Conservation (phyloP, 495 filamentous ascomycete species). For the Lentithecium fluviatile region DNA sequence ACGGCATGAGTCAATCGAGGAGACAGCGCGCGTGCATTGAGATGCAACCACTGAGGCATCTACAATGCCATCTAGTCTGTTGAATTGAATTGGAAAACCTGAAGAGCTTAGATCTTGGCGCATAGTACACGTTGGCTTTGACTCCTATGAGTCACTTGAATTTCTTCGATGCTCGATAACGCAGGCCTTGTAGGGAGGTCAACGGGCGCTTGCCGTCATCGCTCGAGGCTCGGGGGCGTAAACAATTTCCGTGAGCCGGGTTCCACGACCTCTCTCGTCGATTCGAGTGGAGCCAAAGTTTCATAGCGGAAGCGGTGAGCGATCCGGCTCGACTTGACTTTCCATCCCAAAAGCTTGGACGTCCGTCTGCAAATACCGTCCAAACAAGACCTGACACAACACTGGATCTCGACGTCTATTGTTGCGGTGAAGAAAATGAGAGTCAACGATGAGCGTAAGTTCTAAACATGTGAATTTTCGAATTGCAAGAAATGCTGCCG, state of each 20-base stretch:
- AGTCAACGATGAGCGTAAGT: background rate
- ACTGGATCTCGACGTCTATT: background rate
- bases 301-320: conserved; percentile 28
- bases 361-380: background rate
- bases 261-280: background rate
- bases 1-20: too few relatives aligned
- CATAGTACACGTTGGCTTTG: conserved; percentile 17
- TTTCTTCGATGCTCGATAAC: too few relatives aligned
- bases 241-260: too few relatives aligned
- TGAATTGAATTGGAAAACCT: background rate
- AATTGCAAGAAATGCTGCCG: background rate
- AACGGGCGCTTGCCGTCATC: too few relatives aligned
- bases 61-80: too few relatives aligned
- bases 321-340: conserved; percentile 21
- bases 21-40: too few relatives aligned
- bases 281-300: conserved; percentile 19
- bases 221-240: too few relatives aligned
- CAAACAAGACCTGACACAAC: conserved; percentile 20
- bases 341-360: conserved; percentile 11
- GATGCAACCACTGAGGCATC: too few relatives aligned
- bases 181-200: too few relatives aligned
- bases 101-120: conserved; percentile 5
- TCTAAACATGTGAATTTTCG: background rate
- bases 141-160: conserved; percentile 20
- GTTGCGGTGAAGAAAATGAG: conserved; percentile 8